A percentile compares a stretch with the other conserved stretches of the same genome.
Conservation (phyloP, 306 rosid species). For the Pueraria montana region DNA sequence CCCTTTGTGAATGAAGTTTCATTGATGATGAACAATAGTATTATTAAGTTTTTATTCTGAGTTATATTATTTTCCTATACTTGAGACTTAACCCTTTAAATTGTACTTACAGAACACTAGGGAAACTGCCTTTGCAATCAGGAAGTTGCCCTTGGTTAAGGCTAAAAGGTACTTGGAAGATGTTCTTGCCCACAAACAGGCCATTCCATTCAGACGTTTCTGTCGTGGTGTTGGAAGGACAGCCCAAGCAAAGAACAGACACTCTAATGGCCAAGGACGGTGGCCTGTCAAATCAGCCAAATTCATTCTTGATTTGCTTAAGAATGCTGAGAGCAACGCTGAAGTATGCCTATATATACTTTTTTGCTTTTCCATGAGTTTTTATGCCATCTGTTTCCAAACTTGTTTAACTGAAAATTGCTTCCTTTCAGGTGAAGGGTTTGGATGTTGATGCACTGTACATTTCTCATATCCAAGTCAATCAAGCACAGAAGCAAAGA, state of each 20-base stretch:
- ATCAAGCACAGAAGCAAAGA: conserved; percentile 93
- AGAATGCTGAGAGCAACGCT: conserved; percentile 98
- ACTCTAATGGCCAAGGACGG: conserved; percentile 95
- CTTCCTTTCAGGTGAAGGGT: conserved; percentile 75
- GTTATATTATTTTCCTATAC: background rate
- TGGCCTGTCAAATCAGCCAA: conserved; percentile 96
- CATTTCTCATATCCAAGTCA: conserved; percentile 87
- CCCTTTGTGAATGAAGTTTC: background rate
- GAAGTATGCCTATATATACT: conserved; percentile 63
- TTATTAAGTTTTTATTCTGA: background rate
- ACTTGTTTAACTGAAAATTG: background rate
- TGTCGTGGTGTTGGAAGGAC: conserved; percentile 96
- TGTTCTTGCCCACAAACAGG: conserved; percentile 92
- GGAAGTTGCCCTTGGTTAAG: conserved; percentile 79
- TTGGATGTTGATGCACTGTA: conserved; percentile 83
- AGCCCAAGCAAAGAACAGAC: conserved; percentile 94
- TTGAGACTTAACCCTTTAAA: background rate
- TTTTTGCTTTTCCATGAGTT: background rate
- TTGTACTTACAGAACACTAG: conserved; percentile 74
- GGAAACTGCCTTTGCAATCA: conserved; percentile 83
- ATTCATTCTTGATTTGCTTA: conserved; percentile 82
- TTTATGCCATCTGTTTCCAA: too few relatives aligned
- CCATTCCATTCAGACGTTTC: conserved; percentile 91
- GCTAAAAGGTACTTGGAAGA: conserved; percentile 95
- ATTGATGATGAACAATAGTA: background rate